Conservation (phyloP, 352 stramenopile species). For the Globisporangium splendens region DNA sequence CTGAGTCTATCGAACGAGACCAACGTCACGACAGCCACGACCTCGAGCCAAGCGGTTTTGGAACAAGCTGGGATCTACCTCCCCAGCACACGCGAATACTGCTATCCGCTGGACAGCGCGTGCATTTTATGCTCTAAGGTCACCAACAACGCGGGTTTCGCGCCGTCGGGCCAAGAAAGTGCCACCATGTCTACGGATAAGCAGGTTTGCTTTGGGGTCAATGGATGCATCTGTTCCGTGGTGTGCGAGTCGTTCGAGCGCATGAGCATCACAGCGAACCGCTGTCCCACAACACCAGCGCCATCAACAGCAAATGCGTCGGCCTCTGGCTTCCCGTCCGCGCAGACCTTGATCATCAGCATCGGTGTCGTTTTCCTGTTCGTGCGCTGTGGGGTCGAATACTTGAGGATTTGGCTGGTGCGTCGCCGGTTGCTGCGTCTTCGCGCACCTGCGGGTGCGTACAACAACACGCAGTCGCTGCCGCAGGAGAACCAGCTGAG, state of each 20-base stretch:
- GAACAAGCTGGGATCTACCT: constrained; percentile 38
- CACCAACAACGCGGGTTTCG: constrained; percentile 3
- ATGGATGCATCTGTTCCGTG: constrained; percentile 15
- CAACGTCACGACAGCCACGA: not conserved
- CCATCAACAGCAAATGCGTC: not conserved
- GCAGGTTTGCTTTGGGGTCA: constrained; percentile 10
- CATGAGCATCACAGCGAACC: constrained; percentile 4
- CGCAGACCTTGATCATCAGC: not conserved
- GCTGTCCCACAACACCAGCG: not conserved
- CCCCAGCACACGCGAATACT: constrained; percentile 22
- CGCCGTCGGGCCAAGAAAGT: not conserved
- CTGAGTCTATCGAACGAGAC: not conserved
- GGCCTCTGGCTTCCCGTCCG: not conserved
- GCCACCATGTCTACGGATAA: constrained; percentile 6
- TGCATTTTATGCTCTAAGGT: constrained; percentile 9
- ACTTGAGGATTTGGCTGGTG: not conserved
- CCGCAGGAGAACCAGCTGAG: not conserved
- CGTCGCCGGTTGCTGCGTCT: not conserved
- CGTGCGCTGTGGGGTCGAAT: constrained; percentile 8
- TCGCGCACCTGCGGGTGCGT: not conserved
- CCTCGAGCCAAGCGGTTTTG: constrained; percentile 26
- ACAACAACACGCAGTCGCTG: not conserved
- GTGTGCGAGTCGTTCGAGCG: constrained; percentile 12
- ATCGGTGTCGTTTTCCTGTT: constrained; percentile 5
- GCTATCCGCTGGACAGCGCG: constrained; percentile 7